Base-by-base conservation (phyloP, 306 rosid species). In the Urtica urens region DNA sequence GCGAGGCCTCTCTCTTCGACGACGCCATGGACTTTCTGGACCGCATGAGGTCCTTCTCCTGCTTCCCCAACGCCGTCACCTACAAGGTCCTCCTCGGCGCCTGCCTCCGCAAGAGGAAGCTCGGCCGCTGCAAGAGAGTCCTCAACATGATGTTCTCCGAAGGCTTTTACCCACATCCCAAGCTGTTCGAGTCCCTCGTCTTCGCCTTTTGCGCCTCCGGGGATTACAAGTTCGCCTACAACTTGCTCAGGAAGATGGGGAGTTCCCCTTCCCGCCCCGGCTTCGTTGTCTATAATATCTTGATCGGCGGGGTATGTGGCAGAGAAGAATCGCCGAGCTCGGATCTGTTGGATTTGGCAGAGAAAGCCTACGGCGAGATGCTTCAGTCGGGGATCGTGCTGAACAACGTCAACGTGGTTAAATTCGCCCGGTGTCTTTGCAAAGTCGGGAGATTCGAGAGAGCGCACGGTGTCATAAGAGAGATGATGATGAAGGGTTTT, bases 401-500 rank as follows among this genome's bases (percentile, higher is more conserved):
- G 49, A 83, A 83, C 53, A 83, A 79, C 75, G 58, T 83, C 19
- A 83, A 83, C 59, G 74, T 79, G 13, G 68, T 80, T 63, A 83
- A 68, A 44, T 69, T 83, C 56, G 78, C 78, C 0, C 64, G 77
- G 24, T 74, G 85, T 68, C 90, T 83, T 42, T 83, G 96, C 60
- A 70, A 71, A 17, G 79, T 73, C 38, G 75, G 88, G 30, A 81
- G 75, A 55, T 87, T 72, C 68, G 93, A 84, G 65, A 76, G 70
- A 53, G 92, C 93, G 25, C 72, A 62, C 58, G 74, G 64, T 66
- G 71, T 83, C 57, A 68, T 87, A 18, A 59, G 64, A 12, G 94
- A 83, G 43, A 87, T 87, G 93, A 80, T 83, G 82, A 65, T 65
- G 15, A 87, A 78, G 63, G 94, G 85, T 66, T 87, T 84, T 13